These are phyloP conservation scores for Rubia yunnanensis DNA, from an alignment of 257 asterid species.

Conservation along the genomic window DNA sequence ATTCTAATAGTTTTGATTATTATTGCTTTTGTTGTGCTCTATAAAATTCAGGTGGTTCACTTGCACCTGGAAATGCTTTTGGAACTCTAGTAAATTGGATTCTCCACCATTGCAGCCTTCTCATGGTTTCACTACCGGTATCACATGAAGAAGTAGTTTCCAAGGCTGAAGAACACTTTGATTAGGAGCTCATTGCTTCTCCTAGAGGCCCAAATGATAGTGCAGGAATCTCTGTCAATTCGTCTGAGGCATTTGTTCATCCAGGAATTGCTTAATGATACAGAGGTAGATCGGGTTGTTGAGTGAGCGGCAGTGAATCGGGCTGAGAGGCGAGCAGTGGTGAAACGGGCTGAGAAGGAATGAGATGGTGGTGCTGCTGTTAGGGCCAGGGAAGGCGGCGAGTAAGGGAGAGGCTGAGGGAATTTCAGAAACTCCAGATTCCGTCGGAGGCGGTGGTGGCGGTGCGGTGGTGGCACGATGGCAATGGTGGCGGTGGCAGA, in stretches of 20 bases:
- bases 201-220: constrained; percentile 20
- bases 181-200: constrained; percentile 43
- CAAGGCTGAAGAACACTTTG: constrained; percentile 48
- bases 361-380: too few relatives aligned
- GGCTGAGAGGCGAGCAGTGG: too few relatives aligned
- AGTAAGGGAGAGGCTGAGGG: too few relatives aligned
- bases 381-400: too few relatives aligned
- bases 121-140: constrained; percentile 30
- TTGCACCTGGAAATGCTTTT: constrained; percentile 86
- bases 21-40: not conserved
- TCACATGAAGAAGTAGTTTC: constrained; percentile 36
- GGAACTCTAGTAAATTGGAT: constrained; percentile 92
- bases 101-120: constrained; percentile 80
- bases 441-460: too few relatives aligned
- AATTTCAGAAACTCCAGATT: too few relatives aligned
- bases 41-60: constrained; percentile 73
- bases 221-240: constrained; percentile 27
- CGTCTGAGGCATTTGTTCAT: constrained; percentile 51
- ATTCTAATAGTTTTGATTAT: constrained; percentile 6
- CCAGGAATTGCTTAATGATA: constrained; percentile 99
- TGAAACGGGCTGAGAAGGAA: too few relatives aligned
- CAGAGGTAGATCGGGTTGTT: too few relatives aligned
- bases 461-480: too few relatives aligned
- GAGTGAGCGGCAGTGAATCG: too few relatives aligned
- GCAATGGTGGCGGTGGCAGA: too few relatives aligned